Percentiles rank a stretch among this genome's conserved stretches.
phyloP scores from a whole-genome alignment of 2,329 filamentous ascomycete genomes.

The Exophiala oligosperma region DNA sequence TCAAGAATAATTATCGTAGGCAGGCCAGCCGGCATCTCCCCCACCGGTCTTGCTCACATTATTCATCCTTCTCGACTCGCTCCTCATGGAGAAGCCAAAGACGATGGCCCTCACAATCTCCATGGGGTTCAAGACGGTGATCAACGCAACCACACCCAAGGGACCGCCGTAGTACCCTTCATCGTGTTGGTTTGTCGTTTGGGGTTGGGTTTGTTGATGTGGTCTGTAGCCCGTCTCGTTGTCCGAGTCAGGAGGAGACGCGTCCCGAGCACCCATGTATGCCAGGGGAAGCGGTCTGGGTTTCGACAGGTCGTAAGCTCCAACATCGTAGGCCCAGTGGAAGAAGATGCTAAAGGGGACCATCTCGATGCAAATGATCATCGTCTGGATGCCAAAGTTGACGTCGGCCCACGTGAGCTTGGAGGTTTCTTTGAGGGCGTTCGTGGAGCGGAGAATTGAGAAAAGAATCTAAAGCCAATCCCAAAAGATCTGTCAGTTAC shows the following conservation, averaged over 20 bases:
- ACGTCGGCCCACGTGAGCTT: constrained; percentile 34
- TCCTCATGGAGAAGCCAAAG: constrained; percentile 19
- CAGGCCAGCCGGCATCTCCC: background rate
- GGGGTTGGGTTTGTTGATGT: background rate
- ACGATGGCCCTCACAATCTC: constrained; percentile 13
- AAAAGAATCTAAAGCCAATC: constrained; percentile 31
- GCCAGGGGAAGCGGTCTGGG: constrained; percentile 4
- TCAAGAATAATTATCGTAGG: background rate
- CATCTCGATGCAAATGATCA: constrained; percentile 36
- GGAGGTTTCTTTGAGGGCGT: constrained; percentile 26
- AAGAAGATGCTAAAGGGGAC: constrained; percentile 35
- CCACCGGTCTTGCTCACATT: background rate
- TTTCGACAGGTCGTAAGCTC: constrained; percentile 26
- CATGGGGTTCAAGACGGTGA: constrained; percentile 7
- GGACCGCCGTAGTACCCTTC: constrained; percentile 14
- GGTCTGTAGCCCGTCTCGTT: background rate
- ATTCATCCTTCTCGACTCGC: constrained; percentile 7
- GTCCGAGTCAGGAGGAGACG: background rate
- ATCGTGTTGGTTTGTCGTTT: background rate
- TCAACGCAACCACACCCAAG: constrained; percentile 11
- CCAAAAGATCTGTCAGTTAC: background rate
- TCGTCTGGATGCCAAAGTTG: constrained; percentile 33
- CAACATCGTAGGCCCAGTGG: constrained; percentile 33
- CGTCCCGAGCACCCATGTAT: background rate
- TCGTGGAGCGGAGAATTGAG: constrained; percentile 6